These are phyloP conservation scores for Rhododendron ovatum DNA, from an alignment of 148 eudicot species.

Conservation along the genomic window DNA sequence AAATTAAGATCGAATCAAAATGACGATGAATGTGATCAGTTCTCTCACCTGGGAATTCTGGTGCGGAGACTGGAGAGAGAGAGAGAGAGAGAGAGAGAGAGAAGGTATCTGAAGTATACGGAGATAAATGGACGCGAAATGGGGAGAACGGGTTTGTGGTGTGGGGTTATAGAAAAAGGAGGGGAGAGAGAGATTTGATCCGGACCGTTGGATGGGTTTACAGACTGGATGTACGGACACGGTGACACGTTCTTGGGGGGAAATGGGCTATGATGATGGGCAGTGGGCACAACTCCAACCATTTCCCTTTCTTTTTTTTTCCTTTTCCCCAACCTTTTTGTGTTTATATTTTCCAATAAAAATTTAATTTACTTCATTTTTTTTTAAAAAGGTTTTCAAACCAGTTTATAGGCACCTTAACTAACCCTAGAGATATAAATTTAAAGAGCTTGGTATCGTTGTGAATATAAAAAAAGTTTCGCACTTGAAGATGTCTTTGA, in stretches of 20 bases:
- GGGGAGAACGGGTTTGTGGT: not conserved
- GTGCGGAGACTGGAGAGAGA: not conserved
- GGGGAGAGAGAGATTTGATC: conserved; percentile 11
- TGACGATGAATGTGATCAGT: not conserved
- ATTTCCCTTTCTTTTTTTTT: not conserved
- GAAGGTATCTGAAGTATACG: not conserved
- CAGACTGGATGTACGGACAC: conserved; percentile 30
- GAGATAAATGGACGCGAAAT: not conserved
- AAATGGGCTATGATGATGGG: not conserved
- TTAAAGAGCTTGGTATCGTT: no score
- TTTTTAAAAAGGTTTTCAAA: no score
- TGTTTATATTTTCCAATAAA: no score
- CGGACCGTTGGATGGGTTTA: conserved; percentile 34
- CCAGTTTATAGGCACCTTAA: no score
- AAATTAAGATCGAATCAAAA: not conserved
- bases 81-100: not conserved
- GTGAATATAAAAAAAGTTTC: no score
- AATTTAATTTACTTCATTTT: no score
- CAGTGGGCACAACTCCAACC: conserved; percentile 12
- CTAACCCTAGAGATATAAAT: no score
- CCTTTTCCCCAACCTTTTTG: not conserved
- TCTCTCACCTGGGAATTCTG: not conserved
- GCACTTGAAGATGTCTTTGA: no score
- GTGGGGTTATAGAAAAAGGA: conserved; percentile 12
- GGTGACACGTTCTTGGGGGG: conserved; percentile 22